phyloP scores from a whole-genome alignment of 2,329 filamentous ascomycete genomes.

The Diaporthe humulicola region DNA sequence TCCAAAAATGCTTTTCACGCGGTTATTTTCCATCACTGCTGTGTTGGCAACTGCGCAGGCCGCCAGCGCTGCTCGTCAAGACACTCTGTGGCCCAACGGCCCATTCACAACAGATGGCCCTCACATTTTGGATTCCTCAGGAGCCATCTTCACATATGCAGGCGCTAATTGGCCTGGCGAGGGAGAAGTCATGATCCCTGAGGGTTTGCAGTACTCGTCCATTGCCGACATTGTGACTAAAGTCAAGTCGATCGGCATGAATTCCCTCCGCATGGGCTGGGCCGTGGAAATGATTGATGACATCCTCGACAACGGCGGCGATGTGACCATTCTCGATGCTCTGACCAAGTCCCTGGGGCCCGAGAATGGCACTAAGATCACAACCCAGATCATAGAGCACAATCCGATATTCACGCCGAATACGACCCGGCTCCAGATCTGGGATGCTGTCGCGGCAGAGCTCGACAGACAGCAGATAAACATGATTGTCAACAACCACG shows the following conservation, averaged over 20 bases:
- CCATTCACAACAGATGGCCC: not conserved
- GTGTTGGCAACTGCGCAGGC: not conserved
- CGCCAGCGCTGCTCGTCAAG: not conserved
- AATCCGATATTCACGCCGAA: not conserved
- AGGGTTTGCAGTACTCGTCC: not conserved
- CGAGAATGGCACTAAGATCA: not conserved
- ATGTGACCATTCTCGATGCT: not conserved
- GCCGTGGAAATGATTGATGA: not conserved
- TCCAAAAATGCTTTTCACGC: not conserved
- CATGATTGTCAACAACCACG: not conserved
- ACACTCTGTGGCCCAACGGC: not conserved
- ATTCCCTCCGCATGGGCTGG: not conserved
- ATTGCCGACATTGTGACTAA: not conserved
- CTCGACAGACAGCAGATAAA: not conserved
- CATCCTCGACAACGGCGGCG: not conserved
- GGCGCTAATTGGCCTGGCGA: not conserved
- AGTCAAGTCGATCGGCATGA: not conserved
- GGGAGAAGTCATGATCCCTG: not conserved
- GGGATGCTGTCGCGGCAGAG: not conserved
- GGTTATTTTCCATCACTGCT: not conserved
- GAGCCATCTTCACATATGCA: not conserved
- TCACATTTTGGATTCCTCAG: not conserved
- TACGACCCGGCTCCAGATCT: not conserved
- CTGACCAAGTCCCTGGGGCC: not conserved
- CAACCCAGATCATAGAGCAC: not conserved